Evolutionary conservation across 306 rosid genomes (phyloP), one percentile per base, ranked within the genome.

Genomic region (Quercus rubra): DNA sequence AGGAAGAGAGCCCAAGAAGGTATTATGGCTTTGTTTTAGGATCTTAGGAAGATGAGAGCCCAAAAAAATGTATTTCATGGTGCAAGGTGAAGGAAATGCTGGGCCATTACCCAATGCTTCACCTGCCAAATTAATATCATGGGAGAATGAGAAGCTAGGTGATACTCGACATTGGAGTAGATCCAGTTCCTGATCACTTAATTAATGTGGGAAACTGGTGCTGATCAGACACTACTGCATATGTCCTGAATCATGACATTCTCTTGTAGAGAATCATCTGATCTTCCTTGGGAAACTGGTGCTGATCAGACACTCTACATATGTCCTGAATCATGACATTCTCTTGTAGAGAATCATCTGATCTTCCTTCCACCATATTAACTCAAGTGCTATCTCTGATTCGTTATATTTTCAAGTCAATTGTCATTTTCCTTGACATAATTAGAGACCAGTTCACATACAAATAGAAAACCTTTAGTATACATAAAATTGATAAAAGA

Each of bases 401-500:
- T 68, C 38, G 23, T 27, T 59, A 46, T 15, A 18, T 31, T 41
- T 71, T 73, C 31, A 38, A 61, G 46, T 21, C 52, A 17, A 74
- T 71, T 56, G 17, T 76, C 55, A 80, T 66, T 55, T 76, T 66
- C 70, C 77, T 73, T 70, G 20, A 21, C 27, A 19, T 35, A 2
- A 11, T n/a, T 79, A 59, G 54, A 63, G 77, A 69, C 74, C 70
- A 35, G 25, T 71, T 75, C 18, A 30, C 13, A 72, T 33, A 76
- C 63, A 28, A 78, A 77, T 38, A 51, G 49, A 62, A 76, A 76
- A 63, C 43, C 72, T 76, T 25, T 54, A 15, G 78, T 74, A 62
- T 71, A 49, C 83, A 5, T 73, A 43, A 56, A 43, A 77, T 75
- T 41, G 62, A 78, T 80, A 28, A 70, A 74, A 61, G 64, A 49